These are phyloP conservation scores for Delphinella strobiligena DNA, from an alignment of 2,329 filamentous ascomycete species.

Conservation along the genomic window DNA sequence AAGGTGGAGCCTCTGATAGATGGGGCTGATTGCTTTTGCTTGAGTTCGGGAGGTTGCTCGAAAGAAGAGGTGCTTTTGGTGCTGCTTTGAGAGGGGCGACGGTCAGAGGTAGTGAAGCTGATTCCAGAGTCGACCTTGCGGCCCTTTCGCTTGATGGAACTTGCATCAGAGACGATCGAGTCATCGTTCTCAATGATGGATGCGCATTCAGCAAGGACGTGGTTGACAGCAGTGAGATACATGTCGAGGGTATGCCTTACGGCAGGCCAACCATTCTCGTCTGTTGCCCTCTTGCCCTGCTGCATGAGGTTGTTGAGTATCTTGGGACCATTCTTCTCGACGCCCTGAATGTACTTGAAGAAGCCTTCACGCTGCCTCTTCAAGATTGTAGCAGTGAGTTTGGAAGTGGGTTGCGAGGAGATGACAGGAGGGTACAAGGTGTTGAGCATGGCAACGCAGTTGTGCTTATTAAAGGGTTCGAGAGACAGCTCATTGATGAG, in stretches of 20 bases:
- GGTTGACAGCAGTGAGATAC: slow-evolving; percentile 47
- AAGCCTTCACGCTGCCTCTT: slow-evolving; percentile 48
- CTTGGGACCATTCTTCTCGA: slow-evolving; percentile 43
- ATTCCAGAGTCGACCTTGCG: slow-evolving; percentile 54
- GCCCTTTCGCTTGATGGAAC: slow-evolving; percentile 25
- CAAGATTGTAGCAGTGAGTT: slow-evolving; percentile 40
- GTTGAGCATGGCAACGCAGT: slow-evolving; percentile 57
- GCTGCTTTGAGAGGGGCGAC: slow-evolving; percentile 24
- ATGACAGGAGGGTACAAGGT: slow-evolving; percentile 50
- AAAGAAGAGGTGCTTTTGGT: slow-evolving; percentile 12
- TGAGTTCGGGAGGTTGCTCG: slow-evolving; percentile 13
- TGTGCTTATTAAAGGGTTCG: slow-evolving; percentile 50
- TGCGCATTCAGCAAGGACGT: slow-evolving; percentile 48
- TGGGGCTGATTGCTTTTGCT: slow-evolving; percentile 10
- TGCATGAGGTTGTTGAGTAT: slow-evolving; percentile 42
- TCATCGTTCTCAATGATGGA: slow-evolving; percentile 34
- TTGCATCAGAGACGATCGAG: slow-evolving; percentile 20
- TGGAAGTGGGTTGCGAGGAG: slow-evolving; percentile 35
- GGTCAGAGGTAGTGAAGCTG: slow-evolving; percentile 37
- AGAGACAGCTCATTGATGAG: slow-evolving; percentile 54
- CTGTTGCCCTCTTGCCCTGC: slow-evolving; percentile 38
- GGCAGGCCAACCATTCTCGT: slow-evolving; percentile 44
- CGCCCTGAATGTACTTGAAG: slow-evolving; percentile 48
- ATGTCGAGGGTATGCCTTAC: slow-evolving; percentile 39
- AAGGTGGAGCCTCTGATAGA: slow-evolving; percentile 35